A percentile compares a stretch with the other conserved stretches of the same genome.
phyloP scores from a whole-genome alignment of 192 early-diverging fungal species.

The Gigaspora rosea region DNA sequence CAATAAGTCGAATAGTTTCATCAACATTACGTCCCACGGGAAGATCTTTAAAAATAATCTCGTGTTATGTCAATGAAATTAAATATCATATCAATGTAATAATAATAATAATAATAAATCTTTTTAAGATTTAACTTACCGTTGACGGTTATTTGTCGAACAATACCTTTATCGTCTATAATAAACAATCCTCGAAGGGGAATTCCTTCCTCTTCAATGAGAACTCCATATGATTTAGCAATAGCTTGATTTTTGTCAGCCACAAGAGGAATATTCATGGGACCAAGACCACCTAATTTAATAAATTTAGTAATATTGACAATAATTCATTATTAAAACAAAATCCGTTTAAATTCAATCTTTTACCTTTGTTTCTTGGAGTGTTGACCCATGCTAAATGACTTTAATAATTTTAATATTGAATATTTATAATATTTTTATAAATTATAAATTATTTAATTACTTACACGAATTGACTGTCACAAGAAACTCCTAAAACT shows the following conservation, averaged over 20 bases:
- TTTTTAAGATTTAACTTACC: constrained; percentile 32
- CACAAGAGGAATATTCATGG: constrained; percentile 88
- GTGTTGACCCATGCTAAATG: background rate
- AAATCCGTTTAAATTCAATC: too few species aligned
- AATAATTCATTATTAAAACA: too few species aligned
- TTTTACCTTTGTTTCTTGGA: background rate
- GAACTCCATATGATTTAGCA: constrained; percentile 83
- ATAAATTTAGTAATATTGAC: background rate
- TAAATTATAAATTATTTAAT: background rate
- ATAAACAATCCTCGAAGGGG: constrained; percentile 87
- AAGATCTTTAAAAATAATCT: constrained; percentile 41
- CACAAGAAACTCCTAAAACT: constrained; percentile 72
- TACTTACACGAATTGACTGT: constrained; percentile 64
- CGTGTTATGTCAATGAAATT: background rate
- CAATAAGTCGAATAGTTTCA: constrained; percentile 84
- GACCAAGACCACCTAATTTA: constrained; percentile 90
- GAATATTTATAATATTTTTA: background rate
- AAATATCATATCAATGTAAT: background rate
- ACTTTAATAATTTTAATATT: background rate
- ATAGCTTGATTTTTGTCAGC: constrained; percentile 90
- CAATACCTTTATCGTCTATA: constrained; percentile 85
- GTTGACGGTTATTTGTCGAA: constrained; percentile 89
- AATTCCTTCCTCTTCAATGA: constrained; percentile 74
- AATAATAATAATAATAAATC: background rate
- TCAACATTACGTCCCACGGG: constrained; percentile 86